Evolutionary conservation across 345 rosid genomes (phyloP).

Genomic region (Aegle marmelos): DNA sequence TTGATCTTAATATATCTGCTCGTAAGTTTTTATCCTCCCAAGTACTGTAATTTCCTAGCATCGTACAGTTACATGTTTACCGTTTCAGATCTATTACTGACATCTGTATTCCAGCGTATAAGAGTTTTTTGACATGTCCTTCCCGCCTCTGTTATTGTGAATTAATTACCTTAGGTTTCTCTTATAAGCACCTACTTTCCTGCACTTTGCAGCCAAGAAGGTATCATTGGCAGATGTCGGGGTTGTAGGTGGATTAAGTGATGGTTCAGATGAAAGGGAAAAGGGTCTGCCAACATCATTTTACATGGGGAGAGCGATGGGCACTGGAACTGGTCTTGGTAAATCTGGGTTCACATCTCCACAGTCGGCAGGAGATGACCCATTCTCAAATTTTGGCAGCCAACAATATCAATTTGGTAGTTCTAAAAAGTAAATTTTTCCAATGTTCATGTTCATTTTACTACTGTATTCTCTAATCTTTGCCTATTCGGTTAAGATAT

Average conservation of each 20-base stretch:
- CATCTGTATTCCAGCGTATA: neutral
- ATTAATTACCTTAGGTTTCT: neutral
- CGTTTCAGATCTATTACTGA: neutral
- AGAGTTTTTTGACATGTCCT: neutral
- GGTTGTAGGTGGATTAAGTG: conserved; percentile 65
- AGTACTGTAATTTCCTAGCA: neutral
- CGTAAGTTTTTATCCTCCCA: conserved; percentile 54
- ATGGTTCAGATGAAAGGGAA: conserved; percentile 52
- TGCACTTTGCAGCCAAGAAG: conserved; percentile 78
- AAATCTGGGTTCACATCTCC: conserved; percentile 50
- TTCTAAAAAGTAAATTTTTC: conserved; percentile 46
- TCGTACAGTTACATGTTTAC: neutral
- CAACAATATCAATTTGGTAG: conserved; percentile 63
- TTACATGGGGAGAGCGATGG: conserved; percentile 93
- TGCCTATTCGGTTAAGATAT: conserved; percentile 6
- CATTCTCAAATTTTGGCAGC: conserved; percentile 63
- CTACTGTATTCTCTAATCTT: conserved; percentile 8
- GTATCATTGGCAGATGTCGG: conserved; percentile 87
- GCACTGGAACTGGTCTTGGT: conserved; percentile 73
- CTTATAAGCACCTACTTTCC: neutral
- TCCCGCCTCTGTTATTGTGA: neutral
- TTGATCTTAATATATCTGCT: conserved; percentile 96
- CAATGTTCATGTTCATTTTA: neutral
- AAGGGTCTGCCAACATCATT: conserved; percentile 60
- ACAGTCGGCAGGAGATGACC: conserved; percentile 47